Percentiles rank a stretch among this genome's conserved stretches.
These are phyloP conservation scores for Sclerotinia minor DNA, from an alignment of 2,329 filamentous ascomycete genomes.

Conservation along the genomic window DNA sequence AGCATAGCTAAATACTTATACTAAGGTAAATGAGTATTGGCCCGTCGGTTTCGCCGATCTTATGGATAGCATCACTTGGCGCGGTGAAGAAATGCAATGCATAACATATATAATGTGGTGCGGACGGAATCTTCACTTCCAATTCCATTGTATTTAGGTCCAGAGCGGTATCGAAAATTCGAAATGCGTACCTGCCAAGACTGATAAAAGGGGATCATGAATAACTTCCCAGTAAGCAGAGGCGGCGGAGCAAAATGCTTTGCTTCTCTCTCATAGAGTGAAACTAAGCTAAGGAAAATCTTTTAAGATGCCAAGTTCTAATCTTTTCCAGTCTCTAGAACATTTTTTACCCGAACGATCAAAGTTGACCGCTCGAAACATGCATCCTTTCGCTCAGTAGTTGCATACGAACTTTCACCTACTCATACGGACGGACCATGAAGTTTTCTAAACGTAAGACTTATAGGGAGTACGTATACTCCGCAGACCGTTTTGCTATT, in stretches of 20 bases:
- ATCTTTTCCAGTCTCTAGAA: neutral
- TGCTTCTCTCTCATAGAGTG: neutral
- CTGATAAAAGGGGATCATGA: neutral
- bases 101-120: neutral
- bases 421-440: too few species aligned
- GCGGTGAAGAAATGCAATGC: neutral
- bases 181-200: neutral
- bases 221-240: neutral
- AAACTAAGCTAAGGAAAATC: neutral
- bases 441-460: too few species aligned
- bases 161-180: neutral
- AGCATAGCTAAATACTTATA: conserved; percentile 11
- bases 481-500: neutral
- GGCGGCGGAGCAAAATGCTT: too few species aligned
- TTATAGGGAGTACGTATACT: neutral
- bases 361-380: too few species aligned
- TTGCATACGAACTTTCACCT: too few species aligned
- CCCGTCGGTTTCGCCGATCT: neutral
- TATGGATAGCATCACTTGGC: conserved; percentile 13
- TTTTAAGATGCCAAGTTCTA: neutral
- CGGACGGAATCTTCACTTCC: neutral
- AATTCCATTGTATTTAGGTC: neutral
- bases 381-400: too few species aligned
- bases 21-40: neutral
- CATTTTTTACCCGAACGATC: too few species aligned